These are phyloP conservation scores for Ophiocordyceps australis DNA, from an alignment of 2,329 filamentous ascomycete genomes.

Conservation along the genomic window DNA sequence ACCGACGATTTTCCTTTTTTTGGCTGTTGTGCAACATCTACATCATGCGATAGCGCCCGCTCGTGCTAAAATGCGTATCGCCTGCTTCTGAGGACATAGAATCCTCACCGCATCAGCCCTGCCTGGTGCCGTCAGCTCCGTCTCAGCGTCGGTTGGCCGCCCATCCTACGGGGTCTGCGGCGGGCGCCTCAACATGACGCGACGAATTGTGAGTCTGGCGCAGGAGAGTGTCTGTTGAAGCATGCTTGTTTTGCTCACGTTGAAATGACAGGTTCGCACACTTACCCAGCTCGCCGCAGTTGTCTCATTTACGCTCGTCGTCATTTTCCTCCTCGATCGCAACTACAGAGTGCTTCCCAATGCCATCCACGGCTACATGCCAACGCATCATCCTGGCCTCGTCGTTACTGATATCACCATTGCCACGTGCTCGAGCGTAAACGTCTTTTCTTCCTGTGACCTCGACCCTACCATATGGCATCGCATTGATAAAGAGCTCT, in stretches of 20 bases:
- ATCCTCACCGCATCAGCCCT: too few species aligned
- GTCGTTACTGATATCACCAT: slow-evolving; percentile 77
- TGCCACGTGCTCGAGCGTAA: slow-evolving; percentile 56
- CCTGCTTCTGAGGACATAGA: too few species aligned
- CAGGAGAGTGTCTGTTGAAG: not conserved
- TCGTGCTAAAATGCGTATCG: too few species aligned
- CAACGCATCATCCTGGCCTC: slow-evolving; percentile 66
- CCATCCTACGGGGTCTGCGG: too few species aligned
- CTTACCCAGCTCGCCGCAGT: slow-evolving; percentile 57
- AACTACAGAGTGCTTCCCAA: slow-evolving; percentile 75
- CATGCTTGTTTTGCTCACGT: not conserved
- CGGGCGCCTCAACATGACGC: slow-evolving; percentile 10
- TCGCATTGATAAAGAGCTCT: slow-evolving; percentile 77
- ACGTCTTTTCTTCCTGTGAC: slow-evolving; percentile 57
- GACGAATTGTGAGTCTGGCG: slow-evolving; percentile 15
- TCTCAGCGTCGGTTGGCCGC: not conserved
- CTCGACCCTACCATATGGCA: slow-evolving; percentile 59
- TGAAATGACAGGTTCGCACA: slow-evolving; percentile 35
- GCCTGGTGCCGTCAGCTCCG: not conserved
- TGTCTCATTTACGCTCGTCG: slow-evolving; percentile 45
- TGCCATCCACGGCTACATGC: slow-evolving; percentile 73
- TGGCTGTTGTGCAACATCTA: too few species aligned
- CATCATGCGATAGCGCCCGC: too few species aligned
- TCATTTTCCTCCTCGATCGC: slow-evolving; percentile 71
- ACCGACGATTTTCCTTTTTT: too few species aligned